Evolutionary conservation across 148 eudicot species (phyloP).

Genomic region (Polygonum maritimum): DNA sequence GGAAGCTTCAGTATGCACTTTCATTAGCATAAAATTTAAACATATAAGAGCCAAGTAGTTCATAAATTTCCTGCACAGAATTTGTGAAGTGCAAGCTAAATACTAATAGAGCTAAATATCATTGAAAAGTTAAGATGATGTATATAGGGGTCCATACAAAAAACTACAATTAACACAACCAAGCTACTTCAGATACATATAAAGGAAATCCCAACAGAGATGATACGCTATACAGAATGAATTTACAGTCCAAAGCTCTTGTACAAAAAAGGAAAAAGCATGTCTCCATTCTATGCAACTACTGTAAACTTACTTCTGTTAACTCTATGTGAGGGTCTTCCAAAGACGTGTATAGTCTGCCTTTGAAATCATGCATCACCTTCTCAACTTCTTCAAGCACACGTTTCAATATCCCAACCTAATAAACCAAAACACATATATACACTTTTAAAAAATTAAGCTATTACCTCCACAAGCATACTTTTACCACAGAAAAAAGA

Average conservation of each 20-base stretch:
- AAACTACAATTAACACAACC: not conserved
- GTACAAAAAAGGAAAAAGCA: not conserved
- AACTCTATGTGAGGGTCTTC: conserved; percentile 90
- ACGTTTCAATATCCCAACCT: conserved; percentile 96
- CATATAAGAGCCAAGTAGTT: not conserved
- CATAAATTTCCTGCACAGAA: not conserved
- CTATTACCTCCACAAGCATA: conserved; percentile 7
- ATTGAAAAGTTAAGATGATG: not conserved
- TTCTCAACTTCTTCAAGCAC: conserved; percentile 98
- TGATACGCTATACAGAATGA: not conserved
- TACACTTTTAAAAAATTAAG: not conserved
- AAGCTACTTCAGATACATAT: not conserved
- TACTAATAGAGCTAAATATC: not conserved
- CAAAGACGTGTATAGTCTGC: conserved; percentile 83
- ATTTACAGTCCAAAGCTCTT: not conserved
- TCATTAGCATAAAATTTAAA: not conserved
- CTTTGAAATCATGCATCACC: conserved; percentile 91
- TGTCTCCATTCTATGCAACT: not conserved
- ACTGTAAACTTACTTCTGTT: conserved; percentile 48
- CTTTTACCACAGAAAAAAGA: not conserved
- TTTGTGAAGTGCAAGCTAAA: not conserved
- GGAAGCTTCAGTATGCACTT: not conserved
- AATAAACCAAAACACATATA: conserved; percentile 18
- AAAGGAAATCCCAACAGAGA: not conserved
- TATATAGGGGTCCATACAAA: not conserved